phyloP scores from a whole-genome alignment of 1,139 yeast genomes.

The Saccharomyces hybrid region DNA sequence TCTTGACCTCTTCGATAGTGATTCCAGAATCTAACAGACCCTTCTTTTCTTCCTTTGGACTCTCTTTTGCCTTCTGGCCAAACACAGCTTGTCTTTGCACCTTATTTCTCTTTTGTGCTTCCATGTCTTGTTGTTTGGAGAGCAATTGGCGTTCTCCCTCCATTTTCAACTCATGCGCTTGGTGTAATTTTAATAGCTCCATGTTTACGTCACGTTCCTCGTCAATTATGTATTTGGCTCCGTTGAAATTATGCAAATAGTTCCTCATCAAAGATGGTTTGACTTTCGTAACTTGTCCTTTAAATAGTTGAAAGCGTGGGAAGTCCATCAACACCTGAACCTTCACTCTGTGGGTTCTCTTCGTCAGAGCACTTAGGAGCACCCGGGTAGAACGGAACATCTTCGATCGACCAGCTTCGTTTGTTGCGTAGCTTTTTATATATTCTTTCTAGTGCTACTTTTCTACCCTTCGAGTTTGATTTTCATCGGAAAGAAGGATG shows the following conservation, averaged over 20 bases:
- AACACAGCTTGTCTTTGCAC: background rate
- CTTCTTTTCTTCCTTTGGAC: conserved; percentile 1
- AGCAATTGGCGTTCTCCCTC: background rate
- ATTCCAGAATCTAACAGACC: conserved; percentile 4
- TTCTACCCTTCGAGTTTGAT: background rate
- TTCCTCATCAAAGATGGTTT: conserved; percentile 80
- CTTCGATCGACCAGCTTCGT: background rate
- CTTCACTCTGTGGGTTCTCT: conserved; percentile 42
- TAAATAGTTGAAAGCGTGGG: conserved; percentile 47
- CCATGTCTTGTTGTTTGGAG: conserved; percentile 1
- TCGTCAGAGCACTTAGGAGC: conserved; percentile 31
- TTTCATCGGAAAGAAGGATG: background rate
- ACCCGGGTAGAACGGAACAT: conserved; percentile 24
- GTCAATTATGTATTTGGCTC: conserved; percentile 57
- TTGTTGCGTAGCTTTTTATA: background rate
- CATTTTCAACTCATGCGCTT: conserved; percentile 1
- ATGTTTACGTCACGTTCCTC: conserved; percentile 16
- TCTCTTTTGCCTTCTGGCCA: conserved; percentile 7
- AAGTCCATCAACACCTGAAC: conserved; percentile 70
- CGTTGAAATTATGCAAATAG: conserved; percentile 57
- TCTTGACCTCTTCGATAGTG: conserved; percentile 9
- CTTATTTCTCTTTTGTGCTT: background rate
- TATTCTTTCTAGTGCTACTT: background rate
- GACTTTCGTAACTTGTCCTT: conserved; percentile 71
- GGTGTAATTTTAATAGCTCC: conserved; percentile 4